Conservation (phyloP, 441 rosid genomes). For the Syzygium malaccense region DNA sequence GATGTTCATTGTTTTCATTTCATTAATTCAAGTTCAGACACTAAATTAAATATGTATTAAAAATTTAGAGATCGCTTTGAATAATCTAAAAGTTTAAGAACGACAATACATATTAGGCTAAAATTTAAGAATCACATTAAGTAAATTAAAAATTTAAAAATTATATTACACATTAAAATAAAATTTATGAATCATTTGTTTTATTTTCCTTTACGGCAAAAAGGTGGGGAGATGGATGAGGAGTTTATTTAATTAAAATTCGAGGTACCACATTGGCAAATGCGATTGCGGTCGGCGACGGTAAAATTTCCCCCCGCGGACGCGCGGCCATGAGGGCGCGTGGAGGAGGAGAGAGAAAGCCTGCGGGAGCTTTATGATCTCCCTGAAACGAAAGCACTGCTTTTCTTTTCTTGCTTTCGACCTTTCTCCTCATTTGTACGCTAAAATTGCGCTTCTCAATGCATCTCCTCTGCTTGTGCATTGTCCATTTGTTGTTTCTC, state of each 20-base stretch:
- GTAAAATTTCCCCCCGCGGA: background rate
- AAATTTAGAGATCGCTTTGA: no score
- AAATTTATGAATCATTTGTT: no score
- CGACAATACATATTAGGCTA: fast-evolving
- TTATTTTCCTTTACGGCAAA: no score
- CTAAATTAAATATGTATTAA: no score
- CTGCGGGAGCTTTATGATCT: background rate
- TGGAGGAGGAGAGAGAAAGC: background rate
- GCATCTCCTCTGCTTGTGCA: background rate
- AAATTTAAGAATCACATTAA: no score
- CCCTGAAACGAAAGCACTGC: background rate
- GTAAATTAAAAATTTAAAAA: no score
- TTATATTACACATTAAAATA: fast-evolving
- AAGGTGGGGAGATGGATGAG: no score
- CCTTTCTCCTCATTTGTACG: constrained; percentile 27
- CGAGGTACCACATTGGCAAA: background rate
- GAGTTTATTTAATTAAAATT: background rate
- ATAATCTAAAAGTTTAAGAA: no score
- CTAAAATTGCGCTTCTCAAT: constrained; percentile 10
- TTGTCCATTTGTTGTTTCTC: background rate
- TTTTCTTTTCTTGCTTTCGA: background rate
- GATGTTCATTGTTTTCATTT: no score
- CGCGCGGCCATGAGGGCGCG: background rate
- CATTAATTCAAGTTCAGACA: no score
- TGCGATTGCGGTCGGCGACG: background rate